These are phyloP conservation scores for Phytophthora aleatoria DNA, from an alignment of 352 stramenopile species.

Conservation along the genomic window DNA sequence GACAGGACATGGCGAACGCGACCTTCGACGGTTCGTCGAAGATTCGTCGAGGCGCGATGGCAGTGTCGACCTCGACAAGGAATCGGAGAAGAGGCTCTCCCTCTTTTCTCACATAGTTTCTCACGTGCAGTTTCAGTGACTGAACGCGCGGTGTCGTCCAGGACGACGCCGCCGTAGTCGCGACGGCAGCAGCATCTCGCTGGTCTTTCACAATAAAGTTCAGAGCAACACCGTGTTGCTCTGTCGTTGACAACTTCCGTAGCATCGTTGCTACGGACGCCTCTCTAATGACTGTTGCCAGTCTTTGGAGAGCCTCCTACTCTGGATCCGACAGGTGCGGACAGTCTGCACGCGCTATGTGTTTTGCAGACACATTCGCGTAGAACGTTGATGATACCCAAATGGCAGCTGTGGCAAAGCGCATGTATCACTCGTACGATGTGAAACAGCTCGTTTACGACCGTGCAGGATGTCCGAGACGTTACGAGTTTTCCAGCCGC, in stretches of 20 bases:
- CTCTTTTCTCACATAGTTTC: neutral
- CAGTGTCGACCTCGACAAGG: neutral
- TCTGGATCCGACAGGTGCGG: neutral
- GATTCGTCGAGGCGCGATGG: neutral
- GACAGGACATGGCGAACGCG: neutral
- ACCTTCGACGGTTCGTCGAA: neutral
- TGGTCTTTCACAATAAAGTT: neutral
- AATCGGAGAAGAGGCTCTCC: neutral
- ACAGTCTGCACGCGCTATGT: no score
- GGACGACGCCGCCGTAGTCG: neutral
- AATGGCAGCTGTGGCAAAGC: no score
- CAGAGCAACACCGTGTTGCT: neutral
- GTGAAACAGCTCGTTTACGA: no score
- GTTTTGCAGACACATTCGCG: no score
- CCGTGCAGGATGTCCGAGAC: no score
- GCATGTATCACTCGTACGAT: no score
- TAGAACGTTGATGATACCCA: no score
- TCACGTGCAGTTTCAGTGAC: neutral
- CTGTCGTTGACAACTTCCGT: neutral
- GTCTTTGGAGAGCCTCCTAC: neutral
- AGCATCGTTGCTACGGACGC: neutral
- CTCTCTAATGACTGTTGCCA: neutral
- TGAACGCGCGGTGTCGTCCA: neutral
- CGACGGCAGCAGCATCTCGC: neutral
- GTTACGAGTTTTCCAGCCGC: no score